Conservation (phyloP, 306 rosid species). For the Fragaria vesca region DNA sequence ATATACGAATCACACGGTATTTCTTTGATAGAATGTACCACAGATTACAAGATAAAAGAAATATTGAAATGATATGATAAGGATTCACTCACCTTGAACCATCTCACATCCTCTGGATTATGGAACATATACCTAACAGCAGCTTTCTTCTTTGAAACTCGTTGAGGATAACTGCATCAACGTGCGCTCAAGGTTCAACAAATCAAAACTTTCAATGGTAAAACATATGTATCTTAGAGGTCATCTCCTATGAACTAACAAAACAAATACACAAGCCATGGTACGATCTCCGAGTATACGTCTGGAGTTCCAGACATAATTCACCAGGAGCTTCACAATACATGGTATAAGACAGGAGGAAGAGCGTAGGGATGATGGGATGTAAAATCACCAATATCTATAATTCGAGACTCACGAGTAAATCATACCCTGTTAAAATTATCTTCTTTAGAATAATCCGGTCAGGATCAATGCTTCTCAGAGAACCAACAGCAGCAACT, state of each 20-base stretch:
- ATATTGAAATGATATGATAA: background rate
- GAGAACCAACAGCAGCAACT: constrained; percentile 85
- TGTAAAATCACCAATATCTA: background rate
- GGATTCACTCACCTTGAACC: constrained; percentile 75
- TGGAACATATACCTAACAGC: constrained; percentile 82
- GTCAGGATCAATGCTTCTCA: constrained; percentile 75
- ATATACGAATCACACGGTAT: constrained; percentile 10
- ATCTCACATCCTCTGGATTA: constrained; percentile 91
- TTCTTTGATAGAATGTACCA: constrained; percentile 4
- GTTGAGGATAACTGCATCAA: constrained; percentile 84
- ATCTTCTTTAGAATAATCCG: constrained; percentile 85
- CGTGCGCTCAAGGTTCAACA: background rate
- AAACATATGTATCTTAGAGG: background rate
- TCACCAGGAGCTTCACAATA: background rate
- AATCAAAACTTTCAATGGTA: background rate
- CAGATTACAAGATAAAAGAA: constrained; percentile 4
- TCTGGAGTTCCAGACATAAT: background rate
- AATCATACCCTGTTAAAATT: constrained; percentile 80
- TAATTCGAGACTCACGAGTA: background rate
- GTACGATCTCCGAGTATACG: background rate
- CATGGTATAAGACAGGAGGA: background rate
- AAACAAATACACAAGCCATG: background rate
- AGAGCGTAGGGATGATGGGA: background rate
- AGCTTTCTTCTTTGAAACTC: constrained; percentile 89
- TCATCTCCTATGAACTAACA: background rate